Evolutionary conservation across 305 asterid genomes (phyloP).

Genomic region (Rubia tinctorum): DNA sequence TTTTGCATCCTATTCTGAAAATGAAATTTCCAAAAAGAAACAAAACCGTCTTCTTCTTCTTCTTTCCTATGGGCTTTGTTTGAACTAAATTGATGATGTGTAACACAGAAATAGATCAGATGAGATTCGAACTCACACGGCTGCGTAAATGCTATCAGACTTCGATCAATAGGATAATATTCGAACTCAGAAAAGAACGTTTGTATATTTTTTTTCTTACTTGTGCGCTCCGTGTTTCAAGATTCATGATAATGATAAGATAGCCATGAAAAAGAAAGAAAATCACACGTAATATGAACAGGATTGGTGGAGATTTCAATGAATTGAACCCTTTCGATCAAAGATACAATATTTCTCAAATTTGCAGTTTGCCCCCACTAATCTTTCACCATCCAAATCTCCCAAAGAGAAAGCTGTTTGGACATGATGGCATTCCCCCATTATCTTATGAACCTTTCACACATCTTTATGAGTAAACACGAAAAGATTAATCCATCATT

Average conservation of each 20-base stretch:
- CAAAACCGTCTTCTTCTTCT: conserved; percentile 3
- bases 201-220: too few relatives aligned
- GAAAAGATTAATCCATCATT: conserved; percentile 4
- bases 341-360: background rate
- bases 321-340: background rate
- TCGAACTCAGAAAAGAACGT: too few relatives aligned
- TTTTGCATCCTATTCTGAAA: conserved; percentile 1
- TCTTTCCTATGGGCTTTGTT: conserved; percentile 3
- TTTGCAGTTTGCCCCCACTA: conserved; percentile 2
- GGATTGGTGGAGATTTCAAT: conserved; percentile 5
- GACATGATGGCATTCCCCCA: background rate
- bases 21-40: background rate
- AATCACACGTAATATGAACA: background rate
- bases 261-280: background rate
- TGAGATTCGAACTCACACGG: too few relatives aligned
- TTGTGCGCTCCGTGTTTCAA: background rate
- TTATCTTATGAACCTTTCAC: conserved; percentile 18
- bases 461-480: conserved; percentile 17
- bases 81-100: background rate
- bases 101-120: background rate
- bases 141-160: too few relatives aligned
- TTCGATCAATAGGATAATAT: too few relatives aligned
- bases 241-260: background rate
- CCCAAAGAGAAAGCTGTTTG: background rate
- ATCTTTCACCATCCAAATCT: background rate